Conservation (phyloP, 352 stramenopile species). For the Pilasporangium apinafurcum region DNA sequence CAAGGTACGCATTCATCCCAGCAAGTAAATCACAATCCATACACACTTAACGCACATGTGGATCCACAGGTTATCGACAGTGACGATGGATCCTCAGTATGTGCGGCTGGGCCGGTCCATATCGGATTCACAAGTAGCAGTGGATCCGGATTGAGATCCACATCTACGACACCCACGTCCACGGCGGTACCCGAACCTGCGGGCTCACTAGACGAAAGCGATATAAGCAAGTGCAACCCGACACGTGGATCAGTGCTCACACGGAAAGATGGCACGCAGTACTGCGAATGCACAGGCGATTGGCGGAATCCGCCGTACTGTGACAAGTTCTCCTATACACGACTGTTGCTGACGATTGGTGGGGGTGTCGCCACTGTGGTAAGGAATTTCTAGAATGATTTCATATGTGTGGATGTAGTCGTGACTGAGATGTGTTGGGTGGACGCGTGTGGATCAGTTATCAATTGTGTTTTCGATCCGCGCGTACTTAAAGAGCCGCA, state of each 20-base stretch:
- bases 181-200: slow-evolving; percentile 4
- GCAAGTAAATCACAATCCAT: background rate
- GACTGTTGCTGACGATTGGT: slow-evolving; percentile 47
- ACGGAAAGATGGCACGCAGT: slow-evolving; percentile 19
- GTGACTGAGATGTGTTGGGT: background rate
- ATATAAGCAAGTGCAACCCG: slow-evolving; percentile 36
- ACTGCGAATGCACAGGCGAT: slow-evolving; percentile 54
- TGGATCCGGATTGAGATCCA: background rate
- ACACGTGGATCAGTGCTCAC: slow-evolving; percentile 40
- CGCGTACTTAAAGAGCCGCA: slow-evolving; percentile 30
- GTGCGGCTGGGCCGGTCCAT: background rate
- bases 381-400: slow-evolving; percentile 1
- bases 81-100: background rate
- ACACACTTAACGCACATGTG: background rate
- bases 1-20: slow-evolving; percentile 12
- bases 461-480: slow-evolving; percentile 49
- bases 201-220: slow-evolving; percentile 13
- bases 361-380: slow-evolving; percentile 50
- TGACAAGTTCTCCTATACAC: slow-evolving; percentile 41
- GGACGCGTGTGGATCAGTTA: slow-evolving; percentile 12
- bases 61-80: too few relatives aligned
- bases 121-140: background rate
- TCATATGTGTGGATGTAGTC: background rate
- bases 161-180: background rate
- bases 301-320: slow-evolving; percentile 52